These are phyloP conservation scores for Posidonia australis DNA, from an alignment of 106 monocot genomes.

Conservation along the genomic window DNA sequence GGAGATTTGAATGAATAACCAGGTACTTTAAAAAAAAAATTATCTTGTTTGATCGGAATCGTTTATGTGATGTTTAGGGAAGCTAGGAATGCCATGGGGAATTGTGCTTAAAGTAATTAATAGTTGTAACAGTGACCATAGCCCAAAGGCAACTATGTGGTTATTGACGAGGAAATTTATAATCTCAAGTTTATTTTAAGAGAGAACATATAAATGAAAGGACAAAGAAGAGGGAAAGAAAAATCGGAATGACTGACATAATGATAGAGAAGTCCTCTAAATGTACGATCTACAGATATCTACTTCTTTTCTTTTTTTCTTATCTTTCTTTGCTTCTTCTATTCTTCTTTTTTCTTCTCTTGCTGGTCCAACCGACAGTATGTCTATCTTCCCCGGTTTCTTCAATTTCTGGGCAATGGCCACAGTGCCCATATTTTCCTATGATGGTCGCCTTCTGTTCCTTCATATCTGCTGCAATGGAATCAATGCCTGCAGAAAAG, in stretches of 20 bases:
- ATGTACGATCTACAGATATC: background rate
- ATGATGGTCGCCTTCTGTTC: conserved; percentile 77
- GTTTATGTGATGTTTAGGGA: too few species aligned
- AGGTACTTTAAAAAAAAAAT: too few species aligned
- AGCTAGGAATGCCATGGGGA: too few species aligned
- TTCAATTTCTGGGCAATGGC: conserved; percentile 77
- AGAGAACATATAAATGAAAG: background rate
- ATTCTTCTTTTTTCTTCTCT: conserved; percentile 91
- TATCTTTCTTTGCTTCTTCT: conserved; percentile 45
- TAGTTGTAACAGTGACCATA: too few species aligned
- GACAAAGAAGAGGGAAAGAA: background rate
- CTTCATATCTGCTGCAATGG: conserved; percentile 67
- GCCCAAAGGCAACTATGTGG: too few species aligned
- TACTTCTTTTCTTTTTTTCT: conserved; percentile 5
- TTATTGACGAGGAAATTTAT: background rate
- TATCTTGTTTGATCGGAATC: too few species aligned
- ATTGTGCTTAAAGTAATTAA: too few species aligned
- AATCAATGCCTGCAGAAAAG: conserved; percentile 52
- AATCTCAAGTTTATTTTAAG: too few species aligned
- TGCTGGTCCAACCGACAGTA: conserved; percentile 70
- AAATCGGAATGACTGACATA: background rate
- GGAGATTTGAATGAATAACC: too few species aligned
- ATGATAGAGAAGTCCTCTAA: background rate
- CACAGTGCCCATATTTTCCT: conserved; percentile 62
- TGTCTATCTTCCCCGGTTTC: conserved; percentile 66